Evolutionary conservation across 768 basidiomycete genomes (phyloP).

Genomic region (Tephrocybe sp.): DNA sequence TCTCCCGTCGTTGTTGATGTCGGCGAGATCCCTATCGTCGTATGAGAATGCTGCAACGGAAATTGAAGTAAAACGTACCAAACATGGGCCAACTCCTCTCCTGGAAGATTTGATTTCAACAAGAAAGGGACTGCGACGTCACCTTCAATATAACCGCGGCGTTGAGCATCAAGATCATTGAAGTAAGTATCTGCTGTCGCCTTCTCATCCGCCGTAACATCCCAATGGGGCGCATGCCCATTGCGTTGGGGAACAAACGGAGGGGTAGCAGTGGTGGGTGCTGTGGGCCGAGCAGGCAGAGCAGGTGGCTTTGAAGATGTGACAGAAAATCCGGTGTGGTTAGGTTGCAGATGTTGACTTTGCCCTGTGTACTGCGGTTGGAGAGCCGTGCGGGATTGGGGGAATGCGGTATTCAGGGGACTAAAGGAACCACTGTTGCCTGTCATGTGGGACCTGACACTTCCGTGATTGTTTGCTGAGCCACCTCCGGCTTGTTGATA

Average conservation of each 20-base stretch:
- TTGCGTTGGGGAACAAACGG: slow-evolving; percentile 27
- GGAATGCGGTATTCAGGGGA: slow-evolving; percentile 45
- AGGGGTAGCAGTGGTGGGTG: slow-evolving; percentile 20
- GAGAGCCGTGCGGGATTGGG: slow-evolving; percentile 38
- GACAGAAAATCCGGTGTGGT: slow-evolving; percentile 40
- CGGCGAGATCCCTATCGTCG: slow-evolving; percentile 82
- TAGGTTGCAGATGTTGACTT: slow-evolving; percentile 47
- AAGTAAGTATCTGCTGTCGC: slow-evolving; percentile 77
- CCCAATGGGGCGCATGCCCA: slow-evolving; percentile 57
- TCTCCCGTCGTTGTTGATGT: slow-evolving; percentile 83
- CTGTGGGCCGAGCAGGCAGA: slow-evolving; percentile 40
- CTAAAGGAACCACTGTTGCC: slow-evolving; percentile 64
- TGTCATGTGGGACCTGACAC: slow-evolving; percentile 53
- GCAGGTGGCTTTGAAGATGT: slow-evolving; percentile 30
- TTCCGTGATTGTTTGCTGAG: slow-evolving; percentile 28
- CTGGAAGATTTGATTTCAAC: slow-evolving; percentile 83
- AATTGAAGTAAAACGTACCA: slow-evolving; percentile 60
- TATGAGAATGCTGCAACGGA: slow-evolving; percentile 4
- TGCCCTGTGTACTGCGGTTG: slow-evolving; percentile 70
- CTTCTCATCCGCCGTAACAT: slow-evolving; percentile 82
- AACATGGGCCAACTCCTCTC: slow-evolving; percentile 82
- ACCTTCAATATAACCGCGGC: slow-evolving; percentile 83
- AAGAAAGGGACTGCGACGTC: slow-evolving; percentile 96
- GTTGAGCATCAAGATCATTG: slow-evolving; percentile 73
- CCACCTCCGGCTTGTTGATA: slow-evolving; percentile 77